Conservation (phyloP, 305 asterid species). For the Fraxinus sp. region DNA sequence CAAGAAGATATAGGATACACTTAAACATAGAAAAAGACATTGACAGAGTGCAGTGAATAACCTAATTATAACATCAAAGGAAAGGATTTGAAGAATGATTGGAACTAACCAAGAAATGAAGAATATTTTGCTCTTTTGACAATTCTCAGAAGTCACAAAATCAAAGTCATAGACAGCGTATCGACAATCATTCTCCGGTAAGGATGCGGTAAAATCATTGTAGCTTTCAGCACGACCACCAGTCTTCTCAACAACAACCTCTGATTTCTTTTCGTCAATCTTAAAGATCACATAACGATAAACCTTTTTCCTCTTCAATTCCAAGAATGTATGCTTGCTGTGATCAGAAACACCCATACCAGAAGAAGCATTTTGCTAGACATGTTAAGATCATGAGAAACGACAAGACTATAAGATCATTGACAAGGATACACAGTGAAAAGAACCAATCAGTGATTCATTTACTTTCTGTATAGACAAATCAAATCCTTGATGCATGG, state of each 20-base stretch:
- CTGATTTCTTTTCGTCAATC: conserved; percentile 38
- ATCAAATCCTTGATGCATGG: background rate
- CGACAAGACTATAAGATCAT: background rate
- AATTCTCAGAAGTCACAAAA: conserved; percentile 46
- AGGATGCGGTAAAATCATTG: conserved; percentile 31
- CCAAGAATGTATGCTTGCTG: conserved; percentile 37
- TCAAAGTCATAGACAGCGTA: conserved; percentile 43
- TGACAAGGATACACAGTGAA: background rate
- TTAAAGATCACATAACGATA: conserved; percentile 40
- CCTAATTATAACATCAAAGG: background rate
- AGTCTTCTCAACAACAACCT: conserved; percentile 40
- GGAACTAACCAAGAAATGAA: conserved; percentile 42
- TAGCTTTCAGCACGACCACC: conserved; percentile 39
- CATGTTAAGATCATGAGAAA: conserved; percentile 3
- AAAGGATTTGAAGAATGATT: background rate
- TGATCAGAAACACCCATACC: conserved; percentile 43
- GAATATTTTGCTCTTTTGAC: conserved; percentile 46
- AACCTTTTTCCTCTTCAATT: conserved; percentile 37
- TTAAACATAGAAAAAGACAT: background rate
- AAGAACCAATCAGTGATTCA: background rate
- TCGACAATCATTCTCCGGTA: conserved; percentile 42
- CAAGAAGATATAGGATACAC: background rate
- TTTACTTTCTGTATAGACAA: background rate
- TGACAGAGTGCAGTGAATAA: background rate
- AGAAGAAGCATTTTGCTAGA: conserved; percentile 35